Conservation (phyloP, 768 basidiomycete species). For the Suillus luteus region DNA sequence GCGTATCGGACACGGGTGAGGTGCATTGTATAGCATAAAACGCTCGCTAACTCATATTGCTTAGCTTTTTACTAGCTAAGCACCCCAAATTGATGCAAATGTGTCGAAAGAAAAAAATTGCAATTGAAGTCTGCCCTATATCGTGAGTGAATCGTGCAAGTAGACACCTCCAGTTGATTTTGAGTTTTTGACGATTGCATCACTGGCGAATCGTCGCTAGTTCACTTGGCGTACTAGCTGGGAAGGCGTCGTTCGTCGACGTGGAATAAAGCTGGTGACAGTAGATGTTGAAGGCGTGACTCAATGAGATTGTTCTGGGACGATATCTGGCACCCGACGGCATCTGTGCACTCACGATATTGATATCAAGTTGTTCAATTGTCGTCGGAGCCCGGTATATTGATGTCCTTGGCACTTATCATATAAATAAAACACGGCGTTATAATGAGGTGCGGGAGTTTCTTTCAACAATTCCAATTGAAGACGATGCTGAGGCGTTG, state of each 20-base stretch:
- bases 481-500: neutral
- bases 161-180: neutral
- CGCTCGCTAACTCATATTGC: neutral
- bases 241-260: too few relatives aligned
- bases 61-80: conserved; percentile 46
- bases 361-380: too few relatives aligned
- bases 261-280: too few relatives aligned
- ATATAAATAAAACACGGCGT: too few relatives aligned
- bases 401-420: too few relatives aligned
- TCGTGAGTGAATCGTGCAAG: conserved; percentile 35
- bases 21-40: neutral
- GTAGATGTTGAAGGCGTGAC: too few relatives aligned
- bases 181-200: neutral
- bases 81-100: conserved; percentile 48
- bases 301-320: too few relatives aligned
- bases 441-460: too few relatives aligned
- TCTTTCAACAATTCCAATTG: neutral
- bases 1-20: conserved; percentile 52
- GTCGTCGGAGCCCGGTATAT: too few relatives aligned
- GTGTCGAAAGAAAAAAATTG: conserved; percentile 42
- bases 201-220: neutral
- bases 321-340: too few relatives aligned
- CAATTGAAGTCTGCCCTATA: conserved; percentile 50
- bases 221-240: neutral
- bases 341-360: too few relatives aligned